Conservation (phyloP, 2,329 filamentous ascomycete genomes). For the Truncatella angustata region DNA sequence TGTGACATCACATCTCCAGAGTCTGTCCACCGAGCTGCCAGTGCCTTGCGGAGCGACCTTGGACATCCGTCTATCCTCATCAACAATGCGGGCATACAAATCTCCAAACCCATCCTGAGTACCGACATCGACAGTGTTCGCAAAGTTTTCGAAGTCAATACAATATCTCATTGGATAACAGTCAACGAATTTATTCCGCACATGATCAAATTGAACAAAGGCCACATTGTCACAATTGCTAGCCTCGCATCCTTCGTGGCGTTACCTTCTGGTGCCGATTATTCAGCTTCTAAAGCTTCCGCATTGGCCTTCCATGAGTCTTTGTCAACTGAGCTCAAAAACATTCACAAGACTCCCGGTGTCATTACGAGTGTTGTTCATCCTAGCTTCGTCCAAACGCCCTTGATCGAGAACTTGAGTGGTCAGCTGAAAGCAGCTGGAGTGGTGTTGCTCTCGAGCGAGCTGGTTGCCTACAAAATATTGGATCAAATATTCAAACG, state of each 20-base stretch:
- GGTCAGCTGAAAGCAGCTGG: conserved; percentile 24
- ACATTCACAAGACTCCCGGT: conserved; percentile 32
- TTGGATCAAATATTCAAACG: conserved; percentile 48
- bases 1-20: conserved; percentile 48
- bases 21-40: conserved; percentile 42
- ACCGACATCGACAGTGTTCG: no score
- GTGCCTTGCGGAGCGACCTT: conserved; percentile 30
- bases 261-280: conserved; percentile 47
- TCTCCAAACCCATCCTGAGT: no score
- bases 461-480: conserved; percentile 44
- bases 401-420: conserved; percentile 35
- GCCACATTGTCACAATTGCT: conserved; percentile 54
- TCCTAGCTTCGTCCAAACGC: conserved; percentile 46
- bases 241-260: conserved; percentile 48
- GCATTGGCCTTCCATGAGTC: conserved; percentile 54
- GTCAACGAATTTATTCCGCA: conserved; percentile 45
- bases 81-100: conserved; percentile 40
- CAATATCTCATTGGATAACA: conserved; percentile 44
- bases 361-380: conserved; percentile 34
- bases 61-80: conserved; percentile 37
- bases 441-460: conserved; percentile 32
- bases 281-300: conserved; percentile 49
- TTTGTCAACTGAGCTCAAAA: conserved; percentile 33
- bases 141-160: conserved; percentile 46
- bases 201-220: conserved; percentile 47